Base-by-base conservation (phyloP, 2,329 filamentous ascomycete genomes). In the Aureobasidium uvarum region DNA sequence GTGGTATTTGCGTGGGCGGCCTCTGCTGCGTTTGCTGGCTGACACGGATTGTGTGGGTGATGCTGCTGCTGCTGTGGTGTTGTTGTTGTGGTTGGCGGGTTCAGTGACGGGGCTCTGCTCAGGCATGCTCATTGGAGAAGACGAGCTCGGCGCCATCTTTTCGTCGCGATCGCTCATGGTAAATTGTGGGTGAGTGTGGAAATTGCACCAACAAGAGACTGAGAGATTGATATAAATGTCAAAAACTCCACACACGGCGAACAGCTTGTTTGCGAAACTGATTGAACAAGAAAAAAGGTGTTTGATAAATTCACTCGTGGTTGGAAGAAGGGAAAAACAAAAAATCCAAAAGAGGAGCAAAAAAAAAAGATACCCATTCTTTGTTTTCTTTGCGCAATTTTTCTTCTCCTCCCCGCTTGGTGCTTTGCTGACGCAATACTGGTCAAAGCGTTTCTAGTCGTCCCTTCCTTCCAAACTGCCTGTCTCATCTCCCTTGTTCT, bases 341-440 rank as follows among this genome's bases (percentile, higher is more conserved):
- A 48, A 28, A 20, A 48, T 33, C 18, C 18, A 48, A 60, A 59
- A 48, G 36, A 23, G 28, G 51, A 23, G 39, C n/a, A 28, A 62
- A 50, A 62, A 51, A 23, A 31, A 51, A 51, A 31, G 51, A 50
- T 51, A 41, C 18, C 33, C 51, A 51, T 62, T 60, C 56, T 62
- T 62, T 62, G 58, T 62, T 62, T 62, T 62, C 43, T 62, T 50
- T 62, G 58, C 58, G 48, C 48, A 51, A 51, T 62, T 62, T 33
- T 62, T 50, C 28, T 4, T 14, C 38, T 28, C 23, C 16, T 23
- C 14, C 28, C 56, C 33, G 14, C 45, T 8, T 46, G 5, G 10
- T 36, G 10, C 33, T 50, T 13, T 20, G 20, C 31, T 50, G 43
- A 62, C 45, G 56, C 39, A 60, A 62, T 58, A 16, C 20, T 56